phyloP scores from a whole-genome alignment of 306 rosid genomes.

The Urtica urens region DNA sequence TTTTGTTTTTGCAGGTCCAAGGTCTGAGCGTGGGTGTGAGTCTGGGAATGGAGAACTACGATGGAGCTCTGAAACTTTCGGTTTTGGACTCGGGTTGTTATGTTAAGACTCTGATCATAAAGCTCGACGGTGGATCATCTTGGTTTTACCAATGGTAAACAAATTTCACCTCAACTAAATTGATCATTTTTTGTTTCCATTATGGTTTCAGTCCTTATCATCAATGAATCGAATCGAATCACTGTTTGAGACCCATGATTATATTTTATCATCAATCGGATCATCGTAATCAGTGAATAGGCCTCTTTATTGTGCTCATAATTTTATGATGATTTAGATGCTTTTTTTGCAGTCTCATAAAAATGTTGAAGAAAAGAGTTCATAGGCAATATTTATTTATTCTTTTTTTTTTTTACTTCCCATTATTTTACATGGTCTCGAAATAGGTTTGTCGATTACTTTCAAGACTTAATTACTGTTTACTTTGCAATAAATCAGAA shows the following conservation, averaged over 20 bases:
- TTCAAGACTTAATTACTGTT: constrained; percentile 43
- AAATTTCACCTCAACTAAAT: constrained; percentile 18
- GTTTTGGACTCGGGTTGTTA: constrained; percentile 56
- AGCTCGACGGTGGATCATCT: constrained; percentile 73
- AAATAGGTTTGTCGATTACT: constrained; percentile 55
- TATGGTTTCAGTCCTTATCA: neutral
- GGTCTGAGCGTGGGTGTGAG: constrained; percentile 59
- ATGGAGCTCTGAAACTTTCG: constrained; percentile 48
- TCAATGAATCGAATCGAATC: neutral
- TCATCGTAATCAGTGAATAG: too few relatives aligned
- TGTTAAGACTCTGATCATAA: constrained; percentile 45
- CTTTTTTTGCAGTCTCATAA: too few relatives aligned
- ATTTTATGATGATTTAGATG: too few relatives aligned
- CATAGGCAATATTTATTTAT: neutral
- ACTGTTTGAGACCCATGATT: too few relatives aligned
- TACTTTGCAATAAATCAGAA: too few relatives aligned
- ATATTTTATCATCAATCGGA: too few relatives aligned
- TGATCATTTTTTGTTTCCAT: constrained; percentile 15
- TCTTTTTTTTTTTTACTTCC: too few relatives aligned
- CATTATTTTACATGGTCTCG: constrained; percentile 9
- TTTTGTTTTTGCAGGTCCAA: constrained; percentile 46
- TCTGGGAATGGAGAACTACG: constrained; percentile 43
- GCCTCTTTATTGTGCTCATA: too few relatives aligned
- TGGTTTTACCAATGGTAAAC: constrained; percentile 88
- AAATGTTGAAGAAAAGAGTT: neutral